Conservation (phyloP, 2,329 filamentous ascomycete species). For the Penicillium griseofulvum region DNA sequence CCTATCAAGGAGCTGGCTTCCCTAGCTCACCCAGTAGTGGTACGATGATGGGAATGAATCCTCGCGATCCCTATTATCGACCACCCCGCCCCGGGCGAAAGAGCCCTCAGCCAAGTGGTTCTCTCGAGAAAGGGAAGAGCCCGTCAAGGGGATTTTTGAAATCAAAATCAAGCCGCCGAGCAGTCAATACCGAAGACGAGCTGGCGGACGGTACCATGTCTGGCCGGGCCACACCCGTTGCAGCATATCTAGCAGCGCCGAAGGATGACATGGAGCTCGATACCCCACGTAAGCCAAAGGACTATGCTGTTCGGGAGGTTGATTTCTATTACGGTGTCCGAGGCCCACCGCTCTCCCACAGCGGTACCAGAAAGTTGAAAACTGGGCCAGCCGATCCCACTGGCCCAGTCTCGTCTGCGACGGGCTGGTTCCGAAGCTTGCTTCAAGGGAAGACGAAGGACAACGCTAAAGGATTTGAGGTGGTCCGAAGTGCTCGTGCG, state of each 20-base stretch:
- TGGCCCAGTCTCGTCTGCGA: constrained; percentile 81
- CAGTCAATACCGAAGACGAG: constrained; percentile 33
- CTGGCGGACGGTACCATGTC: constrained; percentile 42
- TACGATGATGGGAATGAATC: constrained; percentile 47
- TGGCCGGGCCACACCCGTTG: constrained; percentile 49
- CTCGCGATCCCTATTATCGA: constrained; percentile 81
- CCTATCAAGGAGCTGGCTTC: constrained; percentile 64
- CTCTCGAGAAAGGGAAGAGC: constrained; percentile 42
- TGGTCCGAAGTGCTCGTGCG: constrained; percentile 85
- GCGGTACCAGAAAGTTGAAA: constrained; percentile 77
- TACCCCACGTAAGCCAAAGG: constrained; percentile 56
- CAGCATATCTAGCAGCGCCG: constrained; percentile 54
- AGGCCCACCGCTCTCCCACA: constrained; percentile 80
- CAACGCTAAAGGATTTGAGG: constrained; percentile 94
- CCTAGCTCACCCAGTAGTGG: constrained; percentile 43
- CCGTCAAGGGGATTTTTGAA: constrained; percentile 45
- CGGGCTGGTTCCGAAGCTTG: constrained; percentile 80
- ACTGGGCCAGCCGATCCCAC: constrained; percentile 95
- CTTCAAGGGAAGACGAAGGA: constrained; percentile 87
- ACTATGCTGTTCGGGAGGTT: constrained; percentile 91
- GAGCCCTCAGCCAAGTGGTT: constrained; percentile 55
- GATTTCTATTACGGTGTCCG: constrained; percentile 96
- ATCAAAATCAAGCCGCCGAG: constrained; percentile 28
- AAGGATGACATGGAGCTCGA: constrained; percentile 56
- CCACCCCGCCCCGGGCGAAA: constrained; percentile 71